Conservation (phyloP, 352 stramenopile genomes). For the Globisporangium orthogonon region DNA sequence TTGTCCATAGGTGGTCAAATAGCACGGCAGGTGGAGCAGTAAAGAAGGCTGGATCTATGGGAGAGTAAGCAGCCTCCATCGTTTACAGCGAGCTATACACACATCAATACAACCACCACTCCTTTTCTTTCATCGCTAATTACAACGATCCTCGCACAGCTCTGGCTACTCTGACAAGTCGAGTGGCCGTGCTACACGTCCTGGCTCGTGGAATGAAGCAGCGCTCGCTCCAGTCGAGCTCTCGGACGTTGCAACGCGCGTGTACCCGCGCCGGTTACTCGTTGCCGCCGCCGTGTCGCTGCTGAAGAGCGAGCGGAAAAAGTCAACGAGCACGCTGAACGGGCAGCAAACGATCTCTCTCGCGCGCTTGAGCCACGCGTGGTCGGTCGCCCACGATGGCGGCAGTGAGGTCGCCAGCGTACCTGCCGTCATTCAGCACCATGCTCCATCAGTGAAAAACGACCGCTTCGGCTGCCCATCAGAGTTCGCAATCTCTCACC, state of each 20-base stretch:
- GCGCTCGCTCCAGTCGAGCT: neutral
- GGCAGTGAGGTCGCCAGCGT: conserved; percentile 11
- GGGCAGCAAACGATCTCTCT: conserved; percentile 63
- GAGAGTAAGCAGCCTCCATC: neutral
- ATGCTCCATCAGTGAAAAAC: too few relatives aligned
- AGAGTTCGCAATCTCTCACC: neutral
- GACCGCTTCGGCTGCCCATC: too few relatives aligned
- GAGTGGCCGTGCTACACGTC: conserved; percentile 35
- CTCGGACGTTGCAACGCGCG: conserved; percentile 24
- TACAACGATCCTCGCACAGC: neutral
- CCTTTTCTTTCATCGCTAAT: neutral
- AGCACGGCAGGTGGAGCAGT: neutral
- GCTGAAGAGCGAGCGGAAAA: conserved; percentile 62
- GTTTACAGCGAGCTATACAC: neutral
- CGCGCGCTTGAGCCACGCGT: conserved; percentile 32
- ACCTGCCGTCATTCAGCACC: neutral
- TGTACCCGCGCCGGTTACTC: conserved; percentile 38
- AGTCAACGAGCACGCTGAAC: conserved; percentile 54
- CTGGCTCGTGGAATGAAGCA: conserved; percentile 48
- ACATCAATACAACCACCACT: neutral
- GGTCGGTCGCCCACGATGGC: conserved; percentile 18
- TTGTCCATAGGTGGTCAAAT: neutral
- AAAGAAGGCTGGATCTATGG: too few relatives aligned
- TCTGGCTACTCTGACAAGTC: conserved; percentile 25
- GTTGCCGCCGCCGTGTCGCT: conserved; percentile 16